Conservation (phyloP, 371 early-diverging fungal genomes). For the Batrachochytrium dendrobatidis region DNA sequence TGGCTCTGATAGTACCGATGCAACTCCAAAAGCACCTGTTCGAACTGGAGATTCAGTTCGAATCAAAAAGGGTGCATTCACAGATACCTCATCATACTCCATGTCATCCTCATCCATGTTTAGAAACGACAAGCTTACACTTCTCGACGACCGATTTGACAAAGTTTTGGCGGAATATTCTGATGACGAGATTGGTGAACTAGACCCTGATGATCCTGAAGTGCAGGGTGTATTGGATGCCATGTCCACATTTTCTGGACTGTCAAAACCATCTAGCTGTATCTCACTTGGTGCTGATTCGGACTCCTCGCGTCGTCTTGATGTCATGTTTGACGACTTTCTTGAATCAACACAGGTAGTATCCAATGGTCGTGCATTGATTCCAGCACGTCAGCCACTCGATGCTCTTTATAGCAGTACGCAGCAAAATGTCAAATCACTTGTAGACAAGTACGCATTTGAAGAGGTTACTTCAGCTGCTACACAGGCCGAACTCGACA, state of each 20-base stretch:
- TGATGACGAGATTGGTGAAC: conserved; percentile 45
- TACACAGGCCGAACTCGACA: conserved; percentile 41
- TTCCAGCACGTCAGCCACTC: conserved; percentile 40
- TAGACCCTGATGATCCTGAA: conserved; percentile 53
- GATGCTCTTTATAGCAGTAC: conserved; percentile 59
- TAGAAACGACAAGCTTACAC: conserved; percentile 77
- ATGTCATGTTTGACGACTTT: conserved; percentile 80
- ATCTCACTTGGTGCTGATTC: background rate
- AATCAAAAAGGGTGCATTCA: background rate
- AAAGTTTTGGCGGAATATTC: conserved; percentile 66
- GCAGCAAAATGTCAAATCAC: conserved; percentile 17
- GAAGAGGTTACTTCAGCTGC: conserved; percentile 27
- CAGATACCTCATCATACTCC: conserved; percentile 54
- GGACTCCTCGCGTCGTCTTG: conserved; percentile 32
- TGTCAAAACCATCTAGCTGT: background rate
- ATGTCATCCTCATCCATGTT: conserved; percentile 90
- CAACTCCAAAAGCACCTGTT: background rate
- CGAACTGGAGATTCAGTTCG: background rate
- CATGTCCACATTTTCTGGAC: background rate
- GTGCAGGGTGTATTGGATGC: conserved; percentile 27
- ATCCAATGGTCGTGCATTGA: conserved; percentile 56
- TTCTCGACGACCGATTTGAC: conserved; percentile 91
- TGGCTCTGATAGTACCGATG: conserved; percentile 20
- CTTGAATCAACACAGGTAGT: conserved; percentile 76
- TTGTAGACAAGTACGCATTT: conserved; percentile 35